Conservation (phyloP, 345 rosid genomes). For the Eucalyptus marginata region DNA sequence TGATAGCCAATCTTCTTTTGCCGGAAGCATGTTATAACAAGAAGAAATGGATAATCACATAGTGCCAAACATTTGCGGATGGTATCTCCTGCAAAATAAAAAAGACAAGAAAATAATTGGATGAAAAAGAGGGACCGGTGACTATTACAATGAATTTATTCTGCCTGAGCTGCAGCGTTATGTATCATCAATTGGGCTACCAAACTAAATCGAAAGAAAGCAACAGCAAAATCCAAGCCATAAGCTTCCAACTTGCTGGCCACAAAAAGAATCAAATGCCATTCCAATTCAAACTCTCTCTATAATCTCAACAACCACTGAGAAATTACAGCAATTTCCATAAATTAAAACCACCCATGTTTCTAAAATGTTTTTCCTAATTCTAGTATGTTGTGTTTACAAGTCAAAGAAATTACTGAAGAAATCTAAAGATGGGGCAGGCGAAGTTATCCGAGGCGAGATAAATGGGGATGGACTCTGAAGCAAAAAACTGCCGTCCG, state of each 20-base stretch:
- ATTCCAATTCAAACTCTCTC: not conserved
- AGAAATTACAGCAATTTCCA: not conserved
- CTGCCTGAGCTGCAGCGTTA: not conserved
- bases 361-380: not conserved
- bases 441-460: constrained; percentile 26
- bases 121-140: not conserved
- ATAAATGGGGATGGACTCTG: constrained; percentile 43
- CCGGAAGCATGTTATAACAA: not conserved
- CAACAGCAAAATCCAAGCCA: not conserved
- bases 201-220: not conserved
- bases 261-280: not conserved
- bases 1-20: not conserved
- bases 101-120: not conserved
- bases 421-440: constrained; percentile 39
- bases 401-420: constrained; percentile 63
- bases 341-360: not conserved
- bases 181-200: constrained; percentile 1
- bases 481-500: constrained; percentile 33
- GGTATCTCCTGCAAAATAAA: not conserved
- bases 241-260: constrained; percentile 10
- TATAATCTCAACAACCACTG: not conserved
- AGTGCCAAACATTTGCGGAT: not conserved
- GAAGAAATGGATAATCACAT: not conserved
- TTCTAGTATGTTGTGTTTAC: constrained; percentile 5
- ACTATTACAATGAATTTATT: not conserved